Conservation (phyloP, 1,284 basidiomycete genomes). For the Ustilago bromivora region DNA sequence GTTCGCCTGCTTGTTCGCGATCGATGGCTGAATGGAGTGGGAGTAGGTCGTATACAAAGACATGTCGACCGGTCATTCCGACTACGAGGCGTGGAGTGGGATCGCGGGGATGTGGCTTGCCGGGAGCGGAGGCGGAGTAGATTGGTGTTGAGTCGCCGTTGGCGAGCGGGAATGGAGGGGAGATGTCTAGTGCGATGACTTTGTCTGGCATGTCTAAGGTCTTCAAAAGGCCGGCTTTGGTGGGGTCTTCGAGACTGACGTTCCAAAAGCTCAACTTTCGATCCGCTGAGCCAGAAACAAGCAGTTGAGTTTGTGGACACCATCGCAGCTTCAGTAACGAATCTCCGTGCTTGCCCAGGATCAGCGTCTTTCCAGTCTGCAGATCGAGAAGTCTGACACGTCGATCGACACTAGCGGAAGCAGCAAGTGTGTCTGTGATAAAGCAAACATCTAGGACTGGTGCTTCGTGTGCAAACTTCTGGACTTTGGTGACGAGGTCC, state of each 20-base stretch:
- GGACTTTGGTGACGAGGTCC: conserved; percentile 31
- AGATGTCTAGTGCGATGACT: conserved; percentile 64
- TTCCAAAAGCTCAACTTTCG: conserved; percentile 58
- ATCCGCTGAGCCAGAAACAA: conserved; percentile 57
- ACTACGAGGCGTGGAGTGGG: conserved; percentile 58
- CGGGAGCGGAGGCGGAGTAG: conserved; percentile 12
- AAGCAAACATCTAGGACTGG: conserved; percentile 67
- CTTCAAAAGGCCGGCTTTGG: conserved; percentile 27
- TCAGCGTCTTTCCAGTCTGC: conserved; percentile 45
- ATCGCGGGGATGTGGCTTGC: conserved; percentile 16
- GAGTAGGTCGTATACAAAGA: conserved; percentile 58
- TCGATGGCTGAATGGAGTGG: conserved; percentile 46
- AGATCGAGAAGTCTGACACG: conserved; percentile 62
- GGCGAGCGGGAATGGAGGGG: conserved; percentile 27
- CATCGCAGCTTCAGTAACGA: conserved; percentile 58
- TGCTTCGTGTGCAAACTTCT: conserved; percentile 61
- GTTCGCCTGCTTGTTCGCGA: conserved; percentile 13
- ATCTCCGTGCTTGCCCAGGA: conserved; percentile 64
- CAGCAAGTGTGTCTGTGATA: conserved; percentile 54
- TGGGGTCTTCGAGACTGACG: conserved; percentile 11
- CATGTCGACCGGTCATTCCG: conserved; percentile 56
- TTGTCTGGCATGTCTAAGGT: conserved; percentile 59
- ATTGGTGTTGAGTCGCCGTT: background rate
- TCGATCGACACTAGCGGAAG: conserved; percentile 61
- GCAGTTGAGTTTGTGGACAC: conserved; percentile 42